Evolutionary conservation across 2,329 filamentous ascomycete species (phyloP), one percentile per base, ranked within the genome.

Genomic region (Bipolaris zeicola): DNA sequence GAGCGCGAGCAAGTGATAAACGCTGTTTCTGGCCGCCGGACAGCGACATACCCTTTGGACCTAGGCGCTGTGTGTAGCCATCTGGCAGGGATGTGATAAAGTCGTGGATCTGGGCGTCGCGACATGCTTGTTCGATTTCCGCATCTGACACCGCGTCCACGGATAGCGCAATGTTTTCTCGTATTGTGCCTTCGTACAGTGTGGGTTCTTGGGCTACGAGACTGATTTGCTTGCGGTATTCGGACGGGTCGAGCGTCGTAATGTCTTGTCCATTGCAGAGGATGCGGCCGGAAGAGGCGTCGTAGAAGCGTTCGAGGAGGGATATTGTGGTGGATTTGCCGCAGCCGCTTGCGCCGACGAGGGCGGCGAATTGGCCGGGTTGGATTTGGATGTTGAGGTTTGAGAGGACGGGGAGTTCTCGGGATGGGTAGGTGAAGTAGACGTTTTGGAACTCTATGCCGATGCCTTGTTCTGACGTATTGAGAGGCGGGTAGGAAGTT

Each of bases 371-470:
- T 68, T 90, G 86, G 4, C 88, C 89, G 62, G 86, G 87, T 11
- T 57, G 57, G 26, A 77, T 63, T 50, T 75, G 63, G 22, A 77
- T 44, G 43, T 82, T 84, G 52, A 86, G 79, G 57, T 79, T 75
- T 28, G 72, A 74, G 7, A 79, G 70, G 6, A 77, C 76, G 11
- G 92, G 91, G 62, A 96, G 91, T 0, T 91, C 89, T 1, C 94
- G 87, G 0, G 91, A 96, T 0, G 93, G 92, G 73, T 98, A 99
- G 43, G 91, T 85, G 83, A 97, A 98, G 76, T 95, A 90, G 3
- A 98, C 93, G 63, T 96, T 89, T 14, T 89, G 87, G 82, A 99
- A 97, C 72, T 98, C 93, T 60, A 99, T 85, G 10, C 68, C 57
- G 6, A 69, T 64, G 18, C 70, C 66, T 14, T 55, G 46, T 8